Evolutionary conservation across 2,329 filamentous ascomycete species (phyloP).

Genomic region (Zopfia rhizophila): DNA sequence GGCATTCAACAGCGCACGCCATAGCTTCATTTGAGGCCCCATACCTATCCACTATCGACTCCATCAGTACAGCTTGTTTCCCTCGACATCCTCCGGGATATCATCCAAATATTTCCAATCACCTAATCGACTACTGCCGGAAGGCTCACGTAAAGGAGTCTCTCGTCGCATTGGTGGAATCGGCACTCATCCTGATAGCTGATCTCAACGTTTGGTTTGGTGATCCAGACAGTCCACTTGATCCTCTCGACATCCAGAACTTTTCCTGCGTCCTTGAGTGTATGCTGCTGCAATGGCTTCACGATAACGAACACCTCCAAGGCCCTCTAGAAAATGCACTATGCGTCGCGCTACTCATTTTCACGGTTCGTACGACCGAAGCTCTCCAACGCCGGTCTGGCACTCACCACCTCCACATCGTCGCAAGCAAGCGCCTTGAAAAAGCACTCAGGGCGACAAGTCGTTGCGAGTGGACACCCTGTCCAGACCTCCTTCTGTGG

Average conservation of each 20-base stretch:
- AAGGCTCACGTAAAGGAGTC: slow-evolving; percentile 40
- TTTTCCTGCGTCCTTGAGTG: slow-evolving; percentile 48
- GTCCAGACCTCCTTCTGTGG: slow-evolving; percentile 50
- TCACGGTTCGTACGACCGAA: slow-evolving; percentile 48
- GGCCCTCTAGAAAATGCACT: slow-evolving; percentile 47
- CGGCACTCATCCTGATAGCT: slow-evolving; percentile 43
- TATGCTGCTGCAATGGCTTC: slow-evolving; percentile 44
- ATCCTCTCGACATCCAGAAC: slow-evolving; percentile 50
- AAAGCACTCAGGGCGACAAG: slow-evolving; percentile 48
- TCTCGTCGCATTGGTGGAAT: slow-evolving; percentile 40
- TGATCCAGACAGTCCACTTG: slow-evolving; percentile 40
- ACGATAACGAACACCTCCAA: slow-evolving; percentile 34
- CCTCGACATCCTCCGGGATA: slow-evolving; percentile 45
- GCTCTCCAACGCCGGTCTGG: slow-evolving; percentile 38
- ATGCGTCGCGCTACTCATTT: slow-evolving; percentile 50
- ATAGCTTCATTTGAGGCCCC: slow-evolving; percentile 47
- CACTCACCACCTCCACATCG: slow-evolving; percentile 41
- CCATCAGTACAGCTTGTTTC: slow-evolving; percentile 37
- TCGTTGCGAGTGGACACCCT: slow-evolving; percentile 40
- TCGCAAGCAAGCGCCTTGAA: slow-evolving; percentile 45
- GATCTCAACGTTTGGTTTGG: slow-evolving; percentile 48
- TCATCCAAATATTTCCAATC: slow-evolving; percentile 37
- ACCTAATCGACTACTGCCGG: slow-evolving; percentile 43
- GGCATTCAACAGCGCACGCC: slow-evolving; percentile 52
- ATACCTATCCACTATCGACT: slow-evolving; percentile 42